Evolutionary conservation across 805 yeast species (phyloP).

Genomic region (Metschnikowia borealis): DNA sequence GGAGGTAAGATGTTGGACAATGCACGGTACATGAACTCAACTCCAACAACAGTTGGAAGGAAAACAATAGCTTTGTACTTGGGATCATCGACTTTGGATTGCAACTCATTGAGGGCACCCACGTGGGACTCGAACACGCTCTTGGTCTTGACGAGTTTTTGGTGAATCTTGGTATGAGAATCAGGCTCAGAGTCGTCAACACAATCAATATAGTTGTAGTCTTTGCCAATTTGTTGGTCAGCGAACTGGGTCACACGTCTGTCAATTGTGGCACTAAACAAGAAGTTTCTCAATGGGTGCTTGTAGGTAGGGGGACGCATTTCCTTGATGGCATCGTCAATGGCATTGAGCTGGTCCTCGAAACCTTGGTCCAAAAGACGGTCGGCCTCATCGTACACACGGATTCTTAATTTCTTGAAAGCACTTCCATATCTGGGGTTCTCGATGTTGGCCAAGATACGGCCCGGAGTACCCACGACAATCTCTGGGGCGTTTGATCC

Average conservation of each 20-base stretch:
- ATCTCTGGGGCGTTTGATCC: constrained; percentile 49
- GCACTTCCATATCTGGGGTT: constrained; percentile 42
- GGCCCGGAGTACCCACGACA: constrained; percentile 87
- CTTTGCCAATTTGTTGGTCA: constrained; percentile 45
- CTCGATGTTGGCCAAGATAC: constrained; percentile 60
- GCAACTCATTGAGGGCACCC: constrained; percentile 50
- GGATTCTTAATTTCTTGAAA: constrained; percentile 53
- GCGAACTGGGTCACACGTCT: constrained; percentile 65
- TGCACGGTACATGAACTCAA: constrained; percentile 50
- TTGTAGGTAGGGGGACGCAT: constrained; percentile 21
- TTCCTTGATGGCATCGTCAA: constrained; percentile 47
- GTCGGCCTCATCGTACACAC: constrained; percentile 91
- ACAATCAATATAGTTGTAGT: constrained; percentile 65
- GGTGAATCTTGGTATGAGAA: constrained; percentile 70
- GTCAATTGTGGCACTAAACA: constrained; percentile 88
- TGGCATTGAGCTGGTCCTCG: constrained; percentile 56
- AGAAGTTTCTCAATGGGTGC: constrained; percentile 53
- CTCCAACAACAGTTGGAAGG: constrained; percentile 71
- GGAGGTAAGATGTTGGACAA: constrained; percentile 22
- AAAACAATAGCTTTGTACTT: constrained; percentile 78
- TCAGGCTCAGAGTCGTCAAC: constrained; percentile 71
- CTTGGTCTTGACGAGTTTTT: constrained; percentile 54
- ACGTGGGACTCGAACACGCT: constrained; percentile 55
- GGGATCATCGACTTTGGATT: constrained; percentile 29
- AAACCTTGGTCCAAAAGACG: constrained; percentile 80